Conservation (phyloP, 768 basidiomycete genomes). For the Cyathus striatus region DNA sequence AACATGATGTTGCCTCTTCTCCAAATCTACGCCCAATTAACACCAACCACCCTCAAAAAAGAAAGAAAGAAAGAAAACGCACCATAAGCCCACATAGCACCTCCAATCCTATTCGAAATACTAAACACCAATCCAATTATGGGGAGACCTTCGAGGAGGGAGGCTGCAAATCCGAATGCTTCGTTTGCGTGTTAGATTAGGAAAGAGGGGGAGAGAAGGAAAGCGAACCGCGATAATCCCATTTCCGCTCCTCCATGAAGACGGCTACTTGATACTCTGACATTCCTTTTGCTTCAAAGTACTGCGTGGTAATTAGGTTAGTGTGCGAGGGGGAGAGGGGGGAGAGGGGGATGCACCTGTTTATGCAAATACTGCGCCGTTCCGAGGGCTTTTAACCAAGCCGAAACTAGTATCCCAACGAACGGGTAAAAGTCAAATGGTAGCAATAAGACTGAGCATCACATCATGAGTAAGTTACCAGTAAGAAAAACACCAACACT, state of each 20-base stretch:
- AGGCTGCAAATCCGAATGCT: constrained; percentile 86
- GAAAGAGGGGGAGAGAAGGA: not conserved
- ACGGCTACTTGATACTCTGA: constrained; percentile 56
- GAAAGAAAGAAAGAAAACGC: constrained; percentile 7
- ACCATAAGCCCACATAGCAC: constrained; percentile 94
- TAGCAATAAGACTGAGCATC: constrained; percentile 44
- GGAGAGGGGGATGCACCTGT: constrained; percentile 47
- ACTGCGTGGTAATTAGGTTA: constrained; percentile 35
- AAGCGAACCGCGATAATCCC: constrained; percentile 70
- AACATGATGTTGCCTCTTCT: constrained; percentile 52
- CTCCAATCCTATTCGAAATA: constrained; percentile 84
- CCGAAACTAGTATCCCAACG: constrained; percentile 54
- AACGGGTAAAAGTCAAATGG: constrained; percentile 68
- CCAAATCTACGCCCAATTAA: constrained; percentile 41
- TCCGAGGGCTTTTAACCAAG: constrained; percentile 61
- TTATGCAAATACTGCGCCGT: constrained; percentile 67
- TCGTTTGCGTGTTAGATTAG: not conserved
- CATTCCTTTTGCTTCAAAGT: constrained; percentile 87
- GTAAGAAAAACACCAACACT: not conserved
- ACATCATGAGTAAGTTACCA: constrained; percentile 1
- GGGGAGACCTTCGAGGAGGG: constrained; percentile 77
- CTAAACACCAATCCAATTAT: constrained; percentile 79
- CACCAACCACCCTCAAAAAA: not conserved
- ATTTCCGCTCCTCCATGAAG: constrained; percentile 86
- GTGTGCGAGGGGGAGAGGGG: not conserved